Evolutionary conservation across 164 flowering plant species (phyloP).

Genomic region (Piper longum): DNA sequence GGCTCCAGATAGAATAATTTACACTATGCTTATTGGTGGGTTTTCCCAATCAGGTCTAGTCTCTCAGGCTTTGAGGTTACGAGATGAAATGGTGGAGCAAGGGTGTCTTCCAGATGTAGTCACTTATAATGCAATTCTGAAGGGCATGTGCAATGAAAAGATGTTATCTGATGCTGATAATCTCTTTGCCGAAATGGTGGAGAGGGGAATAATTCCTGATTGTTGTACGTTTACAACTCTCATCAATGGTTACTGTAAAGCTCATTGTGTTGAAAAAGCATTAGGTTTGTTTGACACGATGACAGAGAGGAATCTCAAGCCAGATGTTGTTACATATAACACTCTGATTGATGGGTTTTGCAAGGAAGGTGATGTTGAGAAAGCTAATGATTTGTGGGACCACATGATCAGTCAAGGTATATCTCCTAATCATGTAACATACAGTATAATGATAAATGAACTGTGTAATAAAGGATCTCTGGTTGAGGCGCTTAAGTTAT

Average conservation of each 20-base stretch:
- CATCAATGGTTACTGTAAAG: slow-evolving; percentile 65
- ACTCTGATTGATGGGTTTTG: slow-evolving; percentile 73
- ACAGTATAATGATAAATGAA: slow-evolving; percentile 57
- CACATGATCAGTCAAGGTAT: slow-evolving; percentile 42
- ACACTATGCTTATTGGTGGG: slow-evolving; percentile 69
- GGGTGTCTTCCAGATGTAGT: slow-evolving; percentile 61
- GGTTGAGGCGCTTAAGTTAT: slow-evolving; percentile 44
- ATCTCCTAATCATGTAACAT: slow-evolving; percentile 51
- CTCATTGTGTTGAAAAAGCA: slow-evolving; percentile 43
- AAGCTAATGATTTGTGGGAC: slow-evolving; percentile 45
- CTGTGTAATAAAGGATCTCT: slow-evolving; percentile 44
- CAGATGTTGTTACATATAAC: slow-evolving; percentile 69
- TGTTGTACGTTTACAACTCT: slow-evolving; percentile 62
- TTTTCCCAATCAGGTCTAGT: slow-evolving; percentile 50
- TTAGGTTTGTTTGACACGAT: slow-evolving; percentile 42
- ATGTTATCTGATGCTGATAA: slow-evolving; percentile 56
- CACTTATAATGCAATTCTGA: slow-evolving; percentile 64
- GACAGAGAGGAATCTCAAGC: slow-evolving; percentile 48
- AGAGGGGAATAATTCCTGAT: slow-evolving; percentile 64
- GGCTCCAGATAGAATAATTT: slow-evolving; percentile 61
- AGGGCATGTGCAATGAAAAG: slow-evolving; percentile 67
- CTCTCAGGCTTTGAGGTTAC: slow-evolving; percentile 52
- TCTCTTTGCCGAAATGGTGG: slow-evolving; percentile 64
- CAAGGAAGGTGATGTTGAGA: slow-evolving; percentile 59
- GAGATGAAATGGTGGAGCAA: slow-evolving; percentile 60